Percentiles rank a stretch among this genome's conserved stretches.
Conservation (phyloP, 208 protist species). For the Trypanosoma theileri region DNA sequence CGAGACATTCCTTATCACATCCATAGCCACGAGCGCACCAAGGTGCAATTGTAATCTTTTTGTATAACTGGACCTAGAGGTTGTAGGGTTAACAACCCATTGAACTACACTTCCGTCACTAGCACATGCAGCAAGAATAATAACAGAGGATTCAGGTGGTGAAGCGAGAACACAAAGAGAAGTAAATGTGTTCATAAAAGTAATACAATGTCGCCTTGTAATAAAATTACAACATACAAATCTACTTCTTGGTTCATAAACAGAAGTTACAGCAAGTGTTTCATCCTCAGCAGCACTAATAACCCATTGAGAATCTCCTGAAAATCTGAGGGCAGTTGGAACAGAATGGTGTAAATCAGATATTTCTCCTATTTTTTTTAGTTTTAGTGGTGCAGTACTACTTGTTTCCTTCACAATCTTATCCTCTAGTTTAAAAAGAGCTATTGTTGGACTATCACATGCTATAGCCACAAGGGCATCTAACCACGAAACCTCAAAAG, state of each 20-base stretch:
- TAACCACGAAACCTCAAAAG: constrained; percentile 72
- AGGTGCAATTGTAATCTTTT: constrained; percentile 80
- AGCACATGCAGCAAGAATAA: constrained; percentile 74
- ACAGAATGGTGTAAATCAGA: constrained; percentile 52
- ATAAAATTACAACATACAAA: constrained; percentile 67
- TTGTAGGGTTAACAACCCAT: constrained; percentile 75
- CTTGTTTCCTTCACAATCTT: constrained; percentile 23
- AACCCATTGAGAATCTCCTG: constrained; percentile 73
- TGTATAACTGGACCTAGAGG: constrained; percentile 47
- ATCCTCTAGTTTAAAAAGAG: constrained; percentile 41
- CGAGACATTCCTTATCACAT: constrained; percentile 18
- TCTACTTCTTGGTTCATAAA: constrained; percentile 40
- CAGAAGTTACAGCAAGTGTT: constrained; percentile 59
- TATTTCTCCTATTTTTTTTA: constrained; percentile 61
- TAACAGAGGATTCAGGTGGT: constrained; percentile 63
- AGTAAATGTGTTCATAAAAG: constrained; percentile 86
- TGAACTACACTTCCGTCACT: constrained; percentile 77
- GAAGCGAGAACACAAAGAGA: constrained; percentile 67
- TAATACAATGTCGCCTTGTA: constrained; percentile 67
- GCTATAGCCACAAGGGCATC: constrained; percentile 66
- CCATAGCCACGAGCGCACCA: constrained; percentile 70
- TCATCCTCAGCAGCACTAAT: constrained; percentile 80
- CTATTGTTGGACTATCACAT: constrained; percentile 53
- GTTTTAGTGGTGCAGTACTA: constrained; percentile 40
- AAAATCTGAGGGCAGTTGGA: constrained; percentile 66